Evolutionary conservation across 2,329 filamentous ascomycete species (phyloP), one percentile per base, ranked within the genome.

Genomic region (Exophiala viscosa): DNA sequence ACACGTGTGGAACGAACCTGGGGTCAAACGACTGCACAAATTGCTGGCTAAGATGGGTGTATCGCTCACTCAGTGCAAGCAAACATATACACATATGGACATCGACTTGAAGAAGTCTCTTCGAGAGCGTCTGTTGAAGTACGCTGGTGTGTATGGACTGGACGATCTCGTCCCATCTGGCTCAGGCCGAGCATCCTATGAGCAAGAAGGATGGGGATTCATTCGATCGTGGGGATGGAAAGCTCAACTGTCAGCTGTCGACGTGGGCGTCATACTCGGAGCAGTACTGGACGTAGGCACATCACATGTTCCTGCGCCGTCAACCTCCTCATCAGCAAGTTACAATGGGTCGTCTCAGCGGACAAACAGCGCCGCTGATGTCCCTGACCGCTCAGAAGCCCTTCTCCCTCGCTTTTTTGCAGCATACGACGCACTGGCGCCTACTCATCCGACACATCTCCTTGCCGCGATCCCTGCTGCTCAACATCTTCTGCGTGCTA

Each of bases 191-290:
- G 81, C 83, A 47, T 85, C 79, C 14, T 84, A 86, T 17, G 82
- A 84, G 42, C 92, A 92, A 66, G 90, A 96, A 68, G 91, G 90
- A 9, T 97, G 92, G 92, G 92, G 93, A 0, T 99, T 97, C 66
- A 92, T 97, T 14, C 82, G 91, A 53, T 95, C 90, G 67, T 99
- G 93, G 93, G 93, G 93, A 9, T 99, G 91, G 91, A 87, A 91
- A 67, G 92, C 91, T 1, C 96, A 92, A 45, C 77, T 97, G 20
- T 95, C 88, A 57, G 93, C 93, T 5, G 88, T 92, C 44, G 93
- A 99, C 67, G 90, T 96, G 0, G 90, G 89, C n/a, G 88, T 96
- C 13, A 85, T 97, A 28, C 81, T 97, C 15, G 90, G 90, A 47
- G 90, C 92, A 13, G 86, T 99, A 43, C 81, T 99, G 1, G 93